Base-by-base conservation (phyloP, 2,329 filamentous ascomycete genomes). In the Trichoderma semiorbis region DNA sequence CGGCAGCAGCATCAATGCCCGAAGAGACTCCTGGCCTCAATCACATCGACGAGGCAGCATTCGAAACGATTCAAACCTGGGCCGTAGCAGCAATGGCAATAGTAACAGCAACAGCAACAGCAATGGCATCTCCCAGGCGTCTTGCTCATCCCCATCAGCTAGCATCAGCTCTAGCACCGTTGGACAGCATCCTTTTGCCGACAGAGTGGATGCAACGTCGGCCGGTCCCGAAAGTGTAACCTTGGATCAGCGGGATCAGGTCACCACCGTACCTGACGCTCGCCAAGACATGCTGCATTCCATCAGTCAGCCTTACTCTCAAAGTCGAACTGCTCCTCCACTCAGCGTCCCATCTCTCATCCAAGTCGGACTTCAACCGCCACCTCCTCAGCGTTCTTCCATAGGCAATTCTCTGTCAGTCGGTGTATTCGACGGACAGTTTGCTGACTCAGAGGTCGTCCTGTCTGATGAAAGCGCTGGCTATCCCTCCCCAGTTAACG, bases 401-500 rank as follows among this genome's bases (percentile, higher is more conserved):
- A 64, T 69, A n/a, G 28, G 65, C 21, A 68, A 50, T 7, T 66
- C 73, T 3, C 36, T 72, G 32, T 68, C 72, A 16, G 57, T 61
- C 3, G n/a, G 39, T 6, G 58, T 73, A 11, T 62, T 61, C 8
- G 72, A 75, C 3, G 69, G 64, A 1, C 72, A 72, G 3, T 67
- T 71, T 34, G 69, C 62, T 28, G 77, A 78, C 12, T 72, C 73
- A 3, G 78, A 78, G 7, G 73, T 74, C 7, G 34, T 77, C 60
- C 69, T 74, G 16, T 78, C 78, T 1, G 77, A 79, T 36, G 78
- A 79, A 26, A 79, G 78, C 62, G 72, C 72, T 2, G 77, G 74
- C 11, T 77, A 78, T 58, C 75, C 78, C 1, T 80, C 79, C 2
- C 78, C 79, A 2, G 74, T 74, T 1, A 75, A 76, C 18, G 71